phyloP scores from a whole-genome alignment of 306 rosid genomes.

The Comarum palustre region DNA sequence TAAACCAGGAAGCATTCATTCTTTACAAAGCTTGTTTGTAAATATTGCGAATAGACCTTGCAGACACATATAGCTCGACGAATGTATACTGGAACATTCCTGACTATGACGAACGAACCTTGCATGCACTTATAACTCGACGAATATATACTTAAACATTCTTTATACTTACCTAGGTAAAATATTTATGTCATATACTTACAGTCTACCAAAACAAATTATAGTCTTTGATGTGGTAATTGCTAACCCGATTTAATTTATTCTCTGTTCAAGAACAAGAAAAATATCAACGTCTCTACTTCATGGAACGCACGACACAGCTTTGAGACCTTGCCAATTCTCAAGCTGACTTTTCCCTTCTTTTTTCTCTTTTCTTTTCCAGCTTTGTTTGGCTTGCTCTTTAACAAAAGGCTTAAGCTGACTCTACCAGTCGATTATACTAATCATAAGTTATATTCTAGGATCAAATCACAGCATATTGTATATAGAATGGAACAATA shows the following conservation, averaged over 20 bases:
- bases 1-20: too few species aligned
- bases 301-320: conserved; percentile 7
- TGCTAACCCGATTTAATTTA: neutral
- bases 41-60: too few species aligned
- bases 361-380: neutral
- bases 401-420: neutral
- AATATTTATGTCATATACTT: too few species aligned
- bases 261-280: neutral
- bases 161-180: too few species aligned
- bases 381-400: neutral
- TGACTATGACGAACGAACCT: too few species aligned
- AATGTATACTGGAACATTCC: too few species aligned
- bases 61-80: too few species aligned
- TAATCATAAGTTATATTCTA: neutral
- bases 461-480: neutral
- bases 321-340: conserved; percentile 1
- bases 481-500: neutral
- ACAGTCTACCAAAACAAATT: too few species aligned
- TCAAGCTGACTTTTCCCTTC: conserved; percentile 5
- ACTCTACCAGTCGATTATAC: neutral
- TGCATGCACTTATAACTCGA: too few species aligned
- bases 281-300: neutral
- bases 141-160: too few species aligned
- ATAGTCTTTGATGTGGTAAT: neutral
- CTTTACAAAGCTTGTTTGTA: too few species aligned